phyloP scores from a whole-genome alignment of 106 monocot species.

The Ottelia alismoides region DNA sequence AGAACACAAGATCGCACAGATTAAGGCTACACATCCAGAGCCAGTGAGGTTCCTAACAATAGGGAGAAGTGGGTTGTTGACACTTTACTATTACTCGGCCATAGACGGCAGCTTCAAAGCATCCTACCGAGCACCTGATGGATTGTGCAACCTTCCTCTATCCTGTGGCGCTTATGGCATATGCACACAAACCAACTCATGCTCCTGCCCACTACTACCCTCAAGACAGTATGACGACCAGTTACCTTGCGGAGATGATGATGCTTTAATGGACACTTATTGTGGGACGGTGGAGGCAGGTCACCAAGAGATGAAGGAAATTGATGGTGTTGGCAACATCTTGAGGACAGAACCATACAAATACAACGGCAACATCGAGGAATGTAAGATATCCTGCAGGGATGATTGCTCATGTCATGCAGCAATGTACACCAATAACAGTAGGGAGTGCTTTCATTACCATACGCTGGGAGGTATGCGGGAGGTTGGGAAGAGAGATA shows the following conservation, averaged over 20 bases:
- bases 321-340: constrained; percentile 18
- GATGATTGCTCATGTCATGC: constrained; percentile 34
- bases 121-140: constrained; percentile 16
- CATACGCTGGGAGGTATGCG: constrained; percentile 28
- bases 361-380: constrained; percentile 18
- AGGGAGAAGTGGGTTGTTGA: constrained; percentile 26
- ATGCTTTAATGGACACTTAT: constrained; percentile 4
- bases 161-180: constrained; percentile 25
- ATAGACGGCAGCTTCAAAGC: constrained; percentile 4
- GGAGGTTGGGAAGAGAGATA: constrained; percentile 3
- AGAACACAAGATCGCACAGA: constrained; percentile 21
- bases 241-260: background rate
- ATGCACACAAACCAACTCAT: constrained; percentile 16
- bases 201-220: constrained; percentile 10
- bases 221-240: background rate
- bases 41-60: constrained; percentile 18
- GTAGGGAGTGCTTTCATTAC: constrained; percentile 20
- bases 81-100: constrained; percentile 26
- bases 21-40: background rate
- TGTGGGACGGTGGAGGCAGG: background rate
- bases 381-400: constrained; percentile 26
- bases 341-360: constrained; percentile 2
- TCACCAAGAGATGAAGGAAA: constrained; percentile 24
- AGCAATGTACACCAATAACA: constrained; percentile 11
- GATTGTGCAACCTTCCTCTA: constrained; percentile 34